These are phyloP conservation scores for Collybiopsis luxurians DNA, from an alignment of 768 basidiomycete species.

Conservation along the genomic window DNA sequence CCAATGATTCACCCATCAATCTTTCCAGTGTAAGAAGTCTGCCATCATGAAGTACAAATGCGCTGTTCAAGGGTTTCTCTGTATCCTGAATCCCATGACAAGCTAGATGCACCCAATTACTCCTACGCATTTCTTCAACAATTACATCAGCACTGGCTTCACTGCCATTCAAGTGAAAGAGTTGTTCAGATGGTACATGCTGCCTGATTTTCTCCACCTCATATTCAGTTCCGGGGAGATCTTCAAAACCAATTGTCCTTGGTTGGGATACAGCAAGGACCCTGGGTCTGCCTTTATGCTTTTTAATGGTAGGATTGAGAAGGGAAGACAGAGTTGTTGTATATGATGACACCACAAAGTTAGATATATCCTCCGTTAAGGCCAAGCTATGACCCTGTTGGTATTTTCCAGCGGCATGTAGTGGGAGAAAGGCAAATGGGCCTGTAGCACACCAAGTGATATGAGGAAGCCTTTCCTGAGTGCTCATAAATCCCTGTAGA, in stretches of 20 bases:
- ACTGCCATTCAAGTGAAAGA: not conserved
- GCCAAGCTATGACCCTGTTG: not conserved
- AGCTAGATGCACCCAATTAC: slow-evolving; percentile 21
- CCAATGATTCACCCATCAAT: slow-evolving; percentile 8
- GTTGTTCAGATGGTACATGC: not conserved
- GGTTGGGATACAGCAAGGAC: not conserved
- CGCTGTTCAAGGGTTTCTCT: slow-evolving; percentile 22
- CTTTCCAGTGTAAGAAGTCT: slow-evolving; percentile 11
- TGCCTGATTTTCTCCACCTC: not conserved
- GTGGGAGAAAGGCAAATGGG: not conserved
- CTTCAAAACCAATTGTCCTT: not conserved
- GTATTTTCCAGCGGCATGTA: not conserved
- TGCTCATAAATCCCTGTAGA: not conserved
- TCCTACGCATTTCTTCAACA: not conserved
- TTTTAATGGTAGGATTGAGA: not conserved
- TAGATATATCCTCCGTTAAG: slow-evolving; percentile 14
- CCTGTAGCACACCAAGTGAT: slow-evolving; percentile 1
- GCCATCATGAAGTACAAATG: slow-evolving; percentile 24
- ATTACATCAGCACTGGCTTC: not conserved
- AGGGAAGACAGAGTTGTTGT: slow-evolving; percentile 23
- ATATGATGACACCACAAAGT: slow-evolving; percentile 26
- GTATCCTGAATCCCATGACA: slow-evolving; percentile 21
- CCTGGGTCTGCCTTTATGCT: not conserved
- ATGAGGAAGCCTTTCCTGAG: not conserved
- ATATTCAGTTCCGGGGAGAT: not conserved